Base-by-base conservation (phyloP, 495 filamentous ascomycete species). In the Penicillium cosmopolitanum region DNA sequence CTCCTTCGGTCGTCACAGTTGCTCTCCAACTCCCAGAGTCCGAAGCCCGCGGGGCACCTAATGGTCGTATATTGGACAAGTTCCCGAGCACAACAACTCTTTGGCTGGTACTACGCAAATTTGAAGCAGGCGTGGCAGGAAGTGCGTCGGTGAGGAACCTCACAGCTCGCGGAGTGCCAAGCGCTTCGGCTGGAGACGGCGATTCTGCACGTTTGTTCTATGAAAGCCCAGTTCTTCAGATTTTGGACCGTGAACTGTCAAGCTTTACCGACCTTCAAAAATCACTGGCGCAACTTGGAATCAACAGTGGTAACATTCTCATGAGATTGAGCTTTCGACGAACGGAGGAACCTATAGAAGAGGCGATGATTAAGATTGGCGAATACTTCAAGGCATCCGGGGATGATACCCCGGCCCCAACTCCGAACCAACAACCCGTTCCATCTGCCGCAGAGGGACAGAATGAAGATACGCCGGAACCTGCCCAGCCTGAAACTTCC, bases 61-160 rank as follows among this genome's bases (percentile, higher is more conserved):
- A 81, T 57, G 79, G 80, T 44, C 88, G 94, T 21, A 76, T 95
- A 56, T 83, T 83, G 31, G 87, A 95, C 66, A 96, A 95, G 69
- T 88, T 97, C 50, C 83, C 92, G 1, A 93, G 87, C 70, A 87
- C 89, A 55, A 92, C 90, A 34, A 88, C 89, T 13, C 65, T 98
- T 67, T 98, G 96, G 96, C 79, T 89, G 51, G 77, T 97, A 21
- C 71, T 98, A 47, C 89, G 94, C 51, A 90, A 90, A 65, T 97
- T 97, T 66, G 95, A 98, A 73, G 84, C 82, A 50, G 81, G 82
- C 25, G 82, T 80, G 51, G 81, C 82, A 36, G 81, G 82, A 43
- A 77, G 72, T 51, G 77, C 82, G 38, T 80, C 70, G 12, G 82
- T 82, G 53, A 68, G 73, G 31, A 96, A 96, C 65, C 83, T 97